Percentiles rank a stretch among this genome's conserved stretches.
Conservation (phyloP, 495 filamentous ascomycete species). For the Penicillium maclennaniae region DNA sequence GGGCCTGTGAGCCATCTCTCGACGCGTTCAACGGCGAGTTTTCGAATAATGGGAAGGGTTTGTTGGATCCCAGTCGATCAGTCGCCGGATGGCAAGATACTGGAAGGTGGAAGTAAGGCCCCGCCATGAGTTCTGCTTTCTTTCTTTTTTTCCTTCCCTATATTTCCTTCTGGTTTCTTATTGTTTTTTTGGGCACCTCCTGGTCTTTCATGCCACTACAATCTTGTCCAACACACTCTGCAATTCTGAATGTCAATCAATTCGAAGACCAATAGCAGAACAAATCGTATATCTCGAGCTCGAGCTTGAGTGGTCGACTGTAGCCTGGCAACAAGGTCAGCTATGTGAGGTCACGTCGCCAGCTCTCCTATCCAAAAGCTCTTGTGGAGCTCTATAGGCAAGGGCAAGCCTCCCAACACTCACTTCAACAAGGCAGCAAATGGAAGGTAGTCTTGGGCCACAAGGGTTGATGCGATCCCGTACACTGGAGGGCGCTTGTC, state of each 20-base stretch:
- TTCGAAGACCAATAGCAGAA: neutral
- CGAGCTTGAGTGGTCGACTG: neutral
- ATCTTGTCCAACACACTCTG: neutral
- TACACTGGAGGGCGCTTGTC: neutral
- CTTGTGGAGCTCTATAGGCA: conserved; percentile 3
- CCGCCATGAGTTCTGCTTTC: conserved; percentile 29
- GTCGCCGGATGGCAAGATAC: conserved; percentile 31
- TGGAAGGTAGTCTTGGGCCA: neutral
- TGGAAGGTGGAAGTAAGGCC: conserved; percentile 40
- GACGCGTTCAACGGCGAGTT: conserved; percentile 21
- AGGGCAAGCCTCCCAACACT: neutral
- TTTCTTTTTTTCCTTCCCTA: neutral
- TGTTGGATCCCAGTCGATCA: conserved; percentile 23
- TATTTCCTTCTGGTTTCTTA: neutral
- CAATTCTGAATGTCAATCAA: neutral
- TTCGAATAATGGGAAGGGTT: conserved; percentile 26
- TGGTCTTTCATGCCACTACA: neutral
- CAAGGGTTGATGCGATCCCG: neutral
- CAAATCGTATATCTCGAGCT: neutral
- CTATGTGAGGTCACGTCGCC: conserved; percentile 20
- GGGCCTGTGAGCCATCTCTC: conserved; percentile 18
- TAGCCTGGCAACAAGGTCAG: conserved; percentile 28
- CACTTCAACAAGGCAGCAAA: neutral
- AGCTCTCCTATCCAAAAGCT: conserved; percentile 3
- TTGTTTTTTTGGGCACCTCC: neutral